Evolutionary conservation across 495 filamentous ascomycete genomes (phyloP), one percentile per base, ranked within the genome.

Genomic region (Recurvomyces mirabilis): DNA sequence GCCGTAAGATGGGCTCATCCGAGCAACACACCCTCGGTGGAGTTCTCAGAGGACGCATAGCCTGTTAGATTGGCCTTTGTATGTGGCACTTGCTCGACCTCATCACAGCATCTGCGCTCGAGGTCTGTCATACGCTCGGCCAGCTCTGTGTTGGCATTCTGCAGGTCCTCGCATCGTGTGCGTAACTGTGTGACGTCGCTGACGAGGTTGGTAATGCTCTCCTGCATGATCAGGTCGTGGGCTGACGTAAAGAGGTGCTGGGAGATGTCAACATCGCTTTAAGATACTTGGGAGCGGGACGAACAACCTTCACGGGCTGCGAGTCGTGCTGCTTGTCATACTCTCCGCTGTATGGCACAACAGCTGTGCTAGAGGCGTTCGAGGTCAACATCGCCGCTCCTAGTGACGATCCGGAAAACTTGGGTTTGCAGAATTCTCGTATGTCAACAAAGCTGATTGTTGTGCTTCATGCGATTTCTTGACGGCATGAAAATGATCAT

Each of bases 181-280:
- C 41, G 26, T 18, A 43, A 29, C 41, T 43, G 26, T 3, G 29
- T 20, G 29, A 43, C 29, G 10, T 43, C 41, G 3, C n/a, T 22
- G 25, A 43, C n/a, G 5, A 43, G 41, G 29, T 23, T 6, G 3
- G 5, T 15, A 20, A 43, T 21, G 25, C 26, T 43, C 29, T 43
- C 41, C 6, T 43, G 41, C 4, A 43, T 7, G 41, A 43, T 34
- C 18, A 43, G 41, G 18, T 43, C 26, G 12, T 28, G 41, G 4
- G 41, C 26, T 11, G 20, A 14, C n/a, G 38, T 24, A 11, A 7
- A 17, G 13, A 24, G 12, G 22, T 15, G 24, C 38, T 41, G 38
- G 15, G 5, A 6, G 9, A 5, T 35, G 38, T 41, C 20, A 41
- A 24, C n/a, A n/a, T n/a, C n/a, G n/a, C n/a, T n/a, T n/a, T n/a